Percentiles rank a stretch among this genome's conserved stretches.
These are phyloP conservation scores for Fraxinus platypoda DNA, from an alignment of 305 asterid species.

Conservation along the genomic window DNA sequence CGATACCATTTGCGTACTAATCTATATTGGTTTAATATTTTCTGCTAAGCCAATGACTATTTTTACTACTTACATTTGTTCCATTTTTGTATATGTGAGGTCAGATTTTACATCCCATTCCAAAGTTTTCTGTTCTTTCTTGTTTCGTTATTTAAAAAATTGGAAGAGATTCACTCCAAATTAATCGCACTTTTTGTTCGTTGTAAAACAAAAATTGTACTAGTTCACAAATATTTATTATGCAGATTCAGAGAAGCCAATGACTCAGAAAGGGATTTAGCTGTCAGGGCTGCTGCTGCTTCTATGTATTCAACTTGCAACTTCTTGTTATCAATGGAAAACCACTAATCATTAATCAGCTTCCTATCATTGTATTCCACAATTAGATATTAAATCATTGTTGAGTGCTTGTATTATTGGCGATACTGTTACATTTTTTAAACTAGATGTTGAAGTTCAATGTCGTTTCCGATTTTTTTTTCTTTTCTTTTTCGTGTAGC, in stretches of 20 bases:
- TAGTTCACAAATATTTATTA: background rate
- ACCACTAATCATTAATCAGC: slow-evolving; percentile 34
- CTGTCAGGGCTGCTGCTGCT: slow-evolving; percentile 87
- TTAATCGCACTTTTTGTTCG: background rate
- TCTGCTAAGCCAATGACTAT: background rate
- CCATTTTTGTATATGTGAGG: background rate
- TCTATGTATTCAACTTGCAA: slow-evolving; percentile 90
- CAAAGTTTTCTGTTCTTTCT: background rate
- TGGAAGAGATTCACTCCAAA: background rate
- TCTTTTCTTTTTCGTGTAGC: no score
- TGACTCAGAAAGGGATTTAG: slow-evolving; percentile 55
- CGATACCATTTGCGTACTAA: background rate
- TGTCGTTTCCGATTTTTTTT: background rate
- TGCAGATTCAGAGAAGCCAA: slow-evolving; percentile 53
- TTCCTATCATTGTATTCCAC: background rate
- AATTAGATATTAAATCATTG: slow-evolving; percentile 14
- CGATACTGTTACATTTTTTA: background rate
- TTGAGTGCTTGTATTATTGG: slow-evolving; percentile 11
- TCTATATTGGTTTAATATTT: background rate
- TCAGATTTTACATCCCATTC: background rate
- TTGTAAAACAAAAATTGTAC: background rate
- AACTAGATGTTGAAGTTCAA: background rate
- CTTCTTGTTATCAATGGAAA: slow-evolving; percentile 61
- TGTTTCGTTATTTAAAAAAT: background rate
- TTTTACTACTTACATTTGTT: background rate